phyloP scores from a whole-genome alignment of 2,329 filamentous ascomycete species.

The Colletotrichum sp. region DNA sequence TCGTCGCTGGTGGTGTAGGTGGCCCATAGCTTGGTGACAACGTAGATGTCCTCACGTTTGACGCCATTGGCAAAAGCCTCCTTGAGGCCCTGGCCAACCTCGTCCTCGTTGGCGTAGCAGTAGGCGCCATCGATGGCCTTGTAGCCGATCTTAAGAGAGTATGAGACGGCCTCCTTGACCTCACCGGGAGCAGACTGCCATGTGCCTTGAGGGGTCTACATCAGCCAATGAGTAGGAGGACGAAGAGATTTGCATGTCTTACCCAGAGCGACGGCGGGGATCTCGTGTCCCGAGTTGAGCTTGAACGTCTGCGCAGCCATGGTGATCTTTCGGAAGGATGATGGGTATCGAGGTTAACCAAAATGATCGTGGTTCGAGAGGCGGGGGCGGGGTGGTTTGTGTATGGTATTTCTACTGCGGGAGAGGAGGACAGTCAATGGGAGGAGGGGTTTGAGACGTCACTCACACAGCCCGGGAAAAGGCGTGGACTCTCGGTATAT shows the following conservation, averaged over 20 bases:
- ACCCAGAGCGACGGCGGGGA: constrained; percentile 70
- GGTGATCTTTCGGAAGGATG: neutral
- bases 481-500: constrained; percentile 5
- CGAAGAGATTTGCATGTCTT: constrained; percentile 24
- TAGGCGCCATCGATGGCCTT: constrained; percentile 74
- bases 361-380: neutral
- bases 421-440: neutral
- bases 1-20: constrained; percentile 67
- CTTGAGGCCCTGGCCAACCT: constrained; percentile 79
- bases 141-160: constrained; percentile 63
- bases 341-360: neutral
- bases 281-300: constrained; percentile 68
- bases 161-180: constrained; percentile 62
- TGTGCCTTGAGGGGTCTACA: constrained; percentile 52
- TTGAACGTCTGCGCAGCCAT: constrained; percentile 65
- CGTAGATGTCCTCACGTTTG: constrained; percentile 80
- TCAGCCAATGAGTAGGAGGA: neutral
- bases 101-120: constrained; percentile 82
- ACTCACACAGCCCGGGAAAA: neutral
- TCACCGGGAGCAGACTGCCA: constrained; percentile 68
- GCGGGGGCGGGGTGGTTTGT: constrained; percentile 16
- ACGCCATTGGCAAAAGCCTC: constrained; percentile 74
- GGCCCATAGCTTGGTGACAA: constrained; percentile 86
- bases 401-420: neutral
- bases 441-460: neutral